These are phyloP conservation scores for Nannochloropsis oceanica DNA, from an alignment of 108 stramenopile genomes.

Conservation along the genomic window DNA sequence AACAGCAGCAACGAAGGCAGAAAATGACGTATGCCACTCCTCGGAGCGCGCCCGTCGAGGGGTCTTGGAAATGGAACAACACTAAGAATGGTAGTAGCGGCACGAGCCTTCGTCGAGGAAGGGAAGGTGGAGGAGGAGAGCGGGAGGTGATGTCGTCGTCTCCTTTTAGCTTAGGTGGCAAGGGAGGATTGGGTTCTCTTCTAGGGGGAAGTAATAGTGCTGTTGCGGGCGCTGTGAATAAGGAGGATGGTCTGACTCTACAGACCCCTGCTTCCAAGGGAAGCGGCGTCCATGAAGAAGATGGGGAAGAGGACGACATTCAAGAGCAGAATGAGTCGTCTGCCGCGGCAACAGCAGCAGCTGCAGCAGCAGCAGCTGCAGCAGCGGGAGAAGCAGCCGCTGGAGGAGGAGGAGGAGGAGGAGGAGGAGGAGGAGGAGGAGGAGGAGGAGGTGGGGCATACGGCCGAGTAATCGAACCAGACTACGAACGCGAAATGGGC, in stretches of 20 bases:
- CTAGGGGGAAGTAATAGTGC: not conserved
- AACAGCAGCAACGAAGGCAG: too few relatives aligned
- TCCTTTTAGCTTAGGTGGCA: too few relatives aligned
- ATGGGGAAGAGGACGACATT: not conserved
- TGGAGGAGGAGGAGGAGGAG: too few relatives aligned
- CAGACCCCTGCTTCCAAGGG: not conserved
- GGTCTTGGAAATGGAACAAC: too few relatives aligned
- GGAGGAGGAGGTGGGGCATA: too few relatives aligned
- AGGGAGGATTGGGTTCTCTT: not conserved
- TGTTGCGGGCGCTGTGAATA: not conserved
- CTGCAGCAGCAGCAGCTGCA: not conserved
- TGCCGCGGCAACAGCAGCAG: not conserved
- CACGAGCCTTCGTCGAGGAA: not conserved
- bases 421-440: too few relatives aligned
- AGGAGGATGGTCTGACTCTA: not conserved
- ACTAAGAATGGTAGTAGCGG: not conserved
- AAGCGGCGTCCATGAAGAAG: not conserved
- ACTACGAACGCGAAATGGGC: not conserved
- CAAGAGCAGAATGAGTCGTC: not conserved
- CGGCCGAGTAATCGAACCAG: not conserved
- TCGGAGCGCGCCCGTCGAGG: not conserved
- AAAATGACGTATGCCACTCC: not conserved
- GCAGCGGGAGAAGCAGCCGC: not conserved
- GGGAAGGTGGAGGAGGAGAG: not conserved
- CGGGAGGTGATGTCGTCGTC: not conserved